A percentile compares a stretch with the other conserved stretches of the same genome.
phyloP scores from a whole-genome alignment of 1,284 basidiomycete genomes.

The Tranzscheliella williamsii region DNA sequence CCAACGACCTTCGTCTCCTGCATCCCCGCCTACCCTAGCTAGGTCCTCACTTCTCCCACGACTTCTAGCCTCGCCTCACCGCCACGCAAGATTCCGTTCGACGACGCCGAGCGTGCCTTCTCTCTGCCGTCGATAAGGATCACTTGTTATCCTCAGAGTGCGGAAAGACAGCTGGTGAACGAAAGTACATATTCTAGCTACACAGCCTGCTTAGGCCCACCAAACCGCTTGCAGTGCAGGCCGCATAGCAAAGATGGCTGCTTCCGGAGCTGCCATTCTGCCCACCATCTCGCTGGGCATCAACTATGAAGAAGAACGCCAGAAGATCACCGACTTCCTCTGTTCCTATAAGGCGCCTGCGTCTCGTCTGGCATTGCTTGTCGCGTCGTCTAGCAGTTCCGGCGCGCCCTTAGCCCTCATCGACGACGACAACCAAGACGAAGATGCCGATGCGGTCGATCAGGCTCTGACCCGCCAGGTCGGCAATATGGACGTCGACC shows the following conservation, averaged over 20 bases:
- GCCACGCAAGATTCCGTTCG: too few species aligned
- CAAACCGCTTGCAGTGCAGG: neutral
- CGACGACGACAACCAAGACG: constrained; percentile 13
- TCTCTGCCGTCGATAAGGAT: too few species aligned
- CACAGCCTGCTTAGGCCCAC: too few species aligned
- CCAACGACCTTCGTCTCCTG: too few species aligned
- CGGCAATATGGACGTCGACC: constrained; percentile 35
- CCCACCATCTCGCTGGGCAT: constrained; percentile 66
- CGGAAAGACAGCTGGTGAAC: too few species aligned
- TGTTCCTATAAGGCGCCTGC: constrained; percentile 48
- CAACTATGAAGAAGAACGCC: constrained; percentile 65
- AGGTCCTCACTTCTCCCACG: too few species aligned
- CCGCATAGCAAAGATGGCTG: too few species aligned
- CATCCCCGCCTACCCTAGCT: too few species aligned
- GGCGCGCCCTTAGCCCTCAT: constrained; percentile 13
- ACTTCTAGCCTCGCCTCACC: too few species aligned
- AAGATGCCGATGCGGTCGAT: constrained; percentile 20
- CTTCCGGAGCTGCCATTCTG: constrained; percentile 57
- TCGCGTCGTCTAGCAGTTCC: constrained; percentile 4
- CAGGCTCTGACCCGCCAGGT: constrained; percentile 12
- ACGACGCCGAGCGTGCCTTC: too few species aligned
- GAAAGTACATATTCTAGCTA: too few species aligned
- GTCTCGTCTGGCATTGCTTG: constrained; percentile 21
- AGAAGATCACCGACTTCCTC: constrained; percentile 56
- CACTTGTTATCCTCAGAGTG: too few species aligned